These are phyloP conservation scores for Colletotrichum nymphaeae DNA, from an alignment of 2,329 filamentous ascomycete genomes.

Conservation along the genomic window DNA sequence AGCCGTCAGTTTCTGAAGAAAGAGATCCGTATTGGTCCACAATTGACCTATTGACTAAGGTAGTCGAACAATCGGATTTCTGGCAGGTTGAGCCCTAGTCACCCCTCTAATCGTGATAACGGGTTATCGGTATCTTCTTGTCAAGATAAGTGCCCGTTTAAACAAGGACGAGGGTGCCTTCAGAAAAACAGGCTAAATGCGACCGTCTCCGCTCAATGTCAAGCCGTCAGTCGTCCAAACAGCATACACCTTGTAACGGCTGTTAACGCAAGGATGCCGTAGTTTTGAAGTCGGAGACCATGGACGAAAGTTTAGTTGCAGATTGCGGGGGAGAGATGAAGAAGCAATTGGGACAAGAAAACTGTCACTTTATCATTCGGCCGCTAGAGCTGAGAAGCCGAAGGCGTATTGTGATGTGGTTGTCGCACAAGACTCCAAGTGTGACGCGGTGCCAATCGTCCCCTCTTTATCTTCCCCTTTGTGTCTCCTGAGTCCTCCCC, in stretches of 20 bases:
- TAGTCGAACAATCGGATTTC: no score
- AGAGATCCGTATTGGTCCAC: no score
- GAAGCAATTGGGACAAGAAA: not conserved
- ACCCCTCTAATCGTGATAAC: no score
- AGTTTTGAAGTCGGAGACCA: not conserved
- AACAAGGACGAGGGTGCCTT: no score
- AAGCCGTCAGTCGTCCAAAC: not conserved
- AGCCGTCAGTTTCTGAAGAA: no score
- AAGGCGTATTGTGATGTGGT: not conserved
- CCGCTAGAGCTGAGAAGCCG: conserved; percentile 12
- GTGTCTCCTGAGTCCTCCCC: no score
- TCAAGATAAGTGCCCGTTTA: no score
- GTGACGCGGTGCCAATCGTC: not conserved
- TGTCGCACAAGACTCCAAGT: not conserved
- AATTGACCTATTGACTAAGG: no score
- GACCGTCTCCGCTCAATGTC: no score
- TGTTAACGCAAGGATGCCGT: not conserved
- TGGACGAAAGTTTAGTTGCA: not conserved
- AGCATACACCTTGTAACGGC: not conserved
- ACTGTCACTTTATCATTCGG: conserved; percentile 14
- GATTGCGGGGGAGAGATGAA: not conserved
- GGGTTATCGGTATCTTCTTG: no score
- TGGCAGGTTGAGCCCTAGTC: no score
- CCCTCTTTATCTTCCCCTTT: not conserved
- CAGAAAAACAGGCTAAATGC: no score